A percentile compares a stretch with the other conserved stretches of the same genome.
phyloP scores from a whole-genome alignment of 805 yeast genomes.

The Schwanniomyces sp. region DNA sequence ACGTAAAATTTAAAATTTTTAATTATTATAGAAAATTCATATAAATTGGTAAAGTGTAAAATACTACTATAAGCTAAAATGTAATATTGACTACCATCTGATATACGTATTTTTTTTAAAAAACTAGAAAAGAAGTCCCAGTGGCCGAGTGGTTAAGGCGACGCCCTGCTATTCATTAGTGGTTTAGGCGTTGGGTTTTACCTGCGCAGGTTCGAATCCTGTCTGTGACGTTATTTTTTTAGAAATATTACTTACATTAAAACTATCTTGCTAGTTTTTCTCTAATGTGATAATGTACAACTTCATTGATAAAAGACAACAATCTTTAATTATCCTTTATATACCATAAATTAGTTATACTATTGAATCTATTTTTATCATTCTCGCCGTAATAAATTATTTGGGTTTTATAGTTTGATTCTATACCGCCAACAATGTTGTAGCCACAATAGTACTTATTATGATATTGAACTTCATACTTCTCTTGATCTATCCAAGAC shows the following conservation, averaged over 20 bases:
- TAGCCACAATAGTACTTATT: slow-evolving; percentile 35
- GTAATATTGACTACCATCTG: too few species aligned
- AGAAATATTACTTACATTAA: too few species aligned
- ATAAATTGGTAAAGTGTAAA: too few species aligned
- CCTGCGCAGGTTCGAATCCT: slow-evolving; percentile 99
- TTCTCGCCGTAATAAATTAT: slow-evolving; percentile 13
- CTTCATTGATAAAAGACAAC: neutral
- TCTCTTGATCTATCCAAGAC: slow-evolving; percentile 22
- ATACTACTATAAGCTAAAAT: too few species aligned
- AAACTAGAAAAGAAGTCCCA: slow-evolving; percentile 41
- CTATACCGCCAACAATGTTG: slow-evolving; percentile 27
- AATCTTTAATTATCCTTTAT: neutral
- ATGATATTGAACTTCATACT: slow-evolving; percentile 11
- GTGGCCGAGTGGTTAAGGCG: slow-evolving; percentile 96
- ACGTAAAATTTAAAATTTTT: too few species aligned
- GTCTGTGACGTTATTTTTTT: slow-evolving; percentile 87
- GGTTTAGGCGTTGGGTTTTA: slow-evolving; percentile 46
- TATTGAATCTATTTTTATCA: slow-evolving; percentile 12
- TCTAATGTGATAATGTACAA: too few species aligned
- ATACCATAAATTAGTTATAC: slow-evolving; percentile 27
- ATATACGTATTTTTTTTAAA: too few species aligned
- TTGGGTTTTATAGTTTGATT: slow-evolving; percentile 16
- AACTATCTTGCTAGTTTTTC: too few species aligned
- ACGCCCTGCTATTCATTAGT: slow-evolving; percentile 70
- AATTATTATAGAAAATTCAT: too few species aligned